Evolutionary conservation across 1,139 yeast genomes (phyloP), one percentile per base, ranked within the genome.

Genomic region (Kazachstania sp.): DNA sequence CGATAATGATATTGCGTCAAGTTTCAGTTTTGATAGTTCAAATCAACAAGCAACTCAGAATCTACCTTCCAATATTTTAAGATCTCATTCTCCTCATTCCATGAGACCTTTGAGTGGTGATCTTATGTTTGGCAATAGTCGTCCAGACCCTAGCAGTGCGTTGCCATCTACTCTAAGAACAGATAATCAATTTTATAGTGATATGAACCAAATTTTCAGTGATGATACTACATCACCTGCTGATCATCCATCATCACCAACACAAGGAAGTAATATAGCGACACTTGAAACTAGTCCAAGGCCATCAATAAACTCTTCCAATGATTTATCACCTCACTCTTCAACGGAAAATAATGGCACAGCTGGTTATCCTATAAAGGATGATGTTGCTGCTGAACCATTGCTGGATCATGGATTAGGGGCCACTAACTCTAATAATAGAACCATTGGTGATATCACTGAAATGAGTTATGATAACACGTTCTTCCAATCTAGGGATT

Each of bases 111-210:
- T 39, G 8, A 36, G 41, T 28, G 19, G 45, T 2, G 49, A 49
- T 15, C 19, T 47, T 13, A 44, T 30, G 29, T 43, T 41, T 19
- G 12, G 36, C 5, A 26, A 18, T 30, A 31, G 31, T 15, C 40
- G 40, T 6, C 18, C 39, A 13, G 41, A 34, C 11, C 13, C 8
- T 26, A 39, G 15, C 4, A 38, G 26, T 26, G 26, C 23, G n/a
- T 52, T 70, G 37, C 66, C 71, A 1, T 63, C 68, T 9, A 77
- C 77, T 2, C 71, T 59, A 7, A 55, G 63, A 46, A 55, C 53
- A 37, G 55, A 54, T 40, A 58, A 51, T 39, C 50, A 49, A 1
- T 49, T 57, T 4, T 61, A 44, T 42, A 56, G 50, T 45, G 66
- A 59, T 43, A 44, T 61, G 46, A 60, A 55, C 36, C 53, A 56